phyloP scores from a whole-genome alignment of 2,329 filamentous ascomycete species.

The Penicillium olsonii region DNA sequence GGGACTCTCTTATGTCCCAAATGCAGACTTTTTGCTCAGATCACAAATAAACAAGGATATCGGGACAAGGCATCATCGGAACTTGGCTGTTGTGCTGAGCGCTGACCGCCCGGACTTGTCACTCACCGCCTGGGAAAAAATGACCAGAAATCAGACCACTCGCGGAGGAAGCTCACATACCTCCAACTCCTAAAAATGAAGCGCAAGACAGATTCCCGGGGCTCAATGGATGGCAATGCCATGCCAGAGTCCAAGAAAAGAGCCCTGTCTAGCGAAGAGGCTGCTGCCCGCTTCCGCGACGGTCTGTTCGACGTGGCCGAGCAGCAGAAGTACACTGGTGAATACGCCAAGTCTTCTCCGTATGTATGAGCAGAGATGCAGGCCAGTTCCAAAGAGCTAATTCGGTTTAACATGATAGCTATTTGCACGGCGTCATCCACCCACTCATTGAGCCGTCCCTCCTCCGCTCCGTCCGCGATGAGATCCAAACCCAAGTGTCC shows the following conservation, averaged over 20 bases:
- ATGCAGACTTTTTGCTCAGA: not conserved
- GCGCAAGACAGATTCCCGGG: constrained; percentile 42
- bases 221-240: constrained; percentile 32
- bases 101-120: constrained; percentile 5
- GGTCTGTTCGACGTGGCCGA: constrained; percentile 46
- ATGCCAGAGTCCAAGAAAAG: constrained; percentile 42
- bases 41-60: not conserved
- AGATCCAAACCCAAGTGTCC: constrained; percentile 86
- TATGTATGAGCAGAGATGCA: constrained; percentile 27
- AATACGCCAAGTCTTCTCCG: constrained; percentile 46
- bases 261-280: constrained; percentile 40
- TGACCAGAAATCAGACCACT: constrained; percentile 20
- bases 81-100: not conserved
- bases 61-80: not conserved
- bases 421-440: constrained; percentile 90
- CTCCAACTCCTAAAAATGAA: constrained; percentile 39
- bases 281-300: constrained; percentile 44
- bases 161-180: not conserved
- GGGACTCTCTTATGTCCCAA: not conserved
- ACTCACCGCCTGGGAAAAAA: constrained; percentile 23
- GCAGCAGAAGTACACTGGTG: constrained; percentile 45
- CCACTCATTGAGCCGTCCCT: constrained; percentile 77
- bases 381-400: constrained; percentile 7
- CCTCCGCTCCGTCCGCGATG: constrained; percentile 80
- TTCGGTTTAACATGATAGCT: constrained; percentile 47